A percentile compares a stretch with the other conserved stretches of the same genome.
Evolutionary conservation across 331 rosid genomes (phyloP).

Genomic region (Rhamnella rubrinervis): DNA sequence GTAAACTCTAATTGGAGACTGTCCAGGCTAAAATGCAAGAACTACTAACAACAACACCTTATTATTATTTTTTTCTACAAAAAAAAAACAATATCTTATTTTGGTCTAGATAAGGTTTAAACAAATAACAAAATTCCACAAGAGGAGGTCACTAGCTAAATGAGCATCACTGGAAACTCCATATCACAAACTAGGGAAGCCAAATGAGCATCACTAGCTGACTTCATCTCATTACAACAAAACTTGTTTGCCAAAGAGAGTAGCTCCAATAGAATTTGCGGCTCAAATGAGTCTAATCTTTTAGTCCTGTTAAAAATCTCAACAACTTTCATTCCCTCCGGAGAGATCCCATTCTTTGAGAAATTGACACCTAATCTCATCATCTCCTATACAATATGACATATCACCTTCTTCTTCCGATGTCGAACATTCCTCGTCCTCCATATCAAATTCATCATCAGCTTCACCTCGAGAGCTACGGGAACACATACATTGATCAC

Average conservation of each 20-base stretch:
- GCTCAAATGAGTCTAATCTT: conserved; percentile 39
- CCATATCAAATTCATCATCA: conserved; percentile 11
- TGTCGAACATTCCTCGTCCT: conserved; percentile 50
- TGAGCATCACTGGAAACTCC: conserved; percentile 55
- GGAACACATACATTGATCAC: conserved; percentile 52
- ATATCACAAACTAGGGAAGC: conserved; percentile 60
- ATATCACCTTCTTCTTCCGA: conserved; percentile 57
- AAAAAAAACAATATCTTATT: too few relatives aligned
- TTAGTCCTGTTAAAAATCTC: conserved; percentile 73
- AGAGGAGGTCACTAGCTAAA: too few relatives aligned
- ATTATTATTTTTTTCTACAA: too few relatives aligned
- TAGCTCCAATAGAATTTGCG: conserved; percentile 55
- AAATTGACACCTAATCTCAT: conserved; percentile 77
- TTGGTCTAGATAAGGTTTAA: too few relatives aligned
- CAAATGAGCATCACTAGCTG: conserved; percentile 67
- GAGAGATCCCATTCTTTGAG: conserved; percentile 57
- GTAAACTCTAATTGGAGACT: too few relatives aligned
- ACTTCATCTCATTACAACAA: conserved; percentile 86
- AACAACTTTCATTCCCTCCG: conserved; percentile 59
- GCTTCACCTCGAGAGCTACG: conserved; percentile 4
- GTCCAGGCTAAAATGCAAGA: too few relatives aligned
- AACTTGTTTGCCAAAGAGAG: conserved; percentile 62
- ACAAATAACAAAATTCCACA: too few relatives aligned
- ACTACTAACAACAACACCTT: too few relatives aligned
- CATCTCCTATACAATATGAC: conserved; percentile 63